Conservation (phyloP, 768 basidiomycete genomes). For the Hygrocybe punicea region DNA sequence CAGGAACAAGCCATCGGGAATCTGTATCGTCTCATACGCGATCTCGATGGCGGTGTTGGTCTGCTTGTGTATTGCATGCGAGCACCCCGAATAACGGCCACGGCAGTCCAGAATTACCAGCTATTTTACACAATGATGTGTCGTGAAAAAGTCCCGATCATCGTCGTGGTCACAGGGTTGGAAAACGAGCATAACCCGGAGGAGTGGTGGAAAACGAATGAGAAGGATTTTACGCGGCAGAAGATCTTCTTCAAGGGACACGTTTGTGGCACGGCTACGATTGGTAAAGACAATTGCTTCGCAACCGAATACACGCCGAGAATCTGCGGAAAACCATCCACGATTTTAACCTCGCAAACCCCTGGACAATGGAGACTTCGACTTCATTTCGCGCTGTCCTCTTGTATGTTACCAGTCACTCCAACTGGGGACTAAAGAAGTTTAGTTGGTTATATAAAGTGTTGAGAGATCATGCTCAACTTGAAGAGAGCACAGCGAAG, state of each 20-base stretch:
- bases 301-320: no score
- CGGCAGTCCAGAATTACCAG: neutral
- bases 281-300: no score
- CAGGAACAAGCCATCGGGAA: neutral
- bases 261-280: slow-evolving; percentile 39
- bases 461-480: no score
- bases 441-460: no score
- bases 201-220: slow-evolving; percentile 36
- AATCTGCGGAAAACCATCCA: no score
- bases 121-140: slow-evolving; percentile 30
- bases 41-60: neutral
- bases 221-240: slow-evolving; percentile 25
- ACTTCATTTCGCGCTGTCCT: no score
- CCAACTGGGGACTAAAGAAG: no score
- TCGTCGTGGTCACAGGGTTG: slow-evolving; percentile 31
- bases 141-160: slow-evolving; percentile 27
- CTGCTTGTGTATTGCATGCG: neutral
- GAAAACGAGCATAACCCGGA: slow-evolving; percentile 25
- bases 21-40: neutral
- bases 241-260: slow-evolving; percentile 32
- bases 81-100: neutral
- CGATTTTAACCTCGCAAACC: no score
- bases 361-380: no score
- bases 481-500: no score
- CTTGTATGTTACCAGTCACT: no score